Evolutionary conservation across 495 filamentous ascomycete species (phyloP), one percentile per base, ranked within the genome.

Genomic region (Penicillium paxilli): DNA sequence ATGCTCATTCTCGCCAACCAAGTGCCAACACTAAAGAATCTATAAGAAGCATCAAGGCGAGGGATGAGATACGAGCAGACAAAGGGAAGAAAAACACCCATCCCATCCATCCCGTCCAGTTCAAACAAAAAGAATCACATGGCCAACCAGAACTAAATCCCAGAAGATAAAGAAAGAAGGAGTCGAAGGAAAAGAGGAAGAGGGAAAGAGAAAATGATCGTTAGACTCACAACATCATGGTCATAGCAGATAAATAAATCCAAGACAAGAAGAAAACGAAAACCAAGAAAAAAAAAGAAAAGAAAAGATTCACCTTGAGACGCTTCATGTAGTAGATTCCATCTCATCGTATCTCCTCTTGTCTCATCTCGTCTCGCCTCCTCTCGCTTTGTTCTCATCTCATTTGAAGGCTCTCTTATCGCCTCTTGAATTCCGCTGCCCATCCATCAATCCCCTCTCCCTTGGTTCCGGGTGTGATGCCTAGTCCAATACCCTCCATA

Each of bases 371-470:
- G n/a, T 12, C 30, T 32, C 30, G 42, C 22, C 26, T 44, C 37
- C 14, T 44, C 5, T 38, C 35, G 7, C 35, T 7, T 38, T 4
- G 11, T 6, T 5, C 16, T n/a, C 5, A 38, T 38, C 35, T 5
- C 4, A 38, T 5, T 38, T n/a, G 14, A 38, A 6, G n/a, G n/a
- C 16, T 16, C 35, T 9, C 35, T 71, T 61, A 91, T 71, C 88
- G 82, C 76, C 91, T 91, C 80, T 93, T 93, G 3, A 96, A 83
- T 76, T 98, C 94, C 21, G 76, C 79, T 2, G 92, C 87, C 94
- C 94, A 98, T 11, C 94, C 94, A 40, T 97, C 94, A 65, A 98
- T 98, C 8, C 92, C 94, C 50, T 96, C 92, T 4, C 95, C 94
- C 35, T 83, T 84, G 55, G 85, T 92, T 2, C 91, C 92, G 2